Percentiles rank a stretch among this genome's conserved stretches.
phyloP scores from a whole-genome alignment of 164 flowering plant species.

The Vitis labrusca region DNA sequence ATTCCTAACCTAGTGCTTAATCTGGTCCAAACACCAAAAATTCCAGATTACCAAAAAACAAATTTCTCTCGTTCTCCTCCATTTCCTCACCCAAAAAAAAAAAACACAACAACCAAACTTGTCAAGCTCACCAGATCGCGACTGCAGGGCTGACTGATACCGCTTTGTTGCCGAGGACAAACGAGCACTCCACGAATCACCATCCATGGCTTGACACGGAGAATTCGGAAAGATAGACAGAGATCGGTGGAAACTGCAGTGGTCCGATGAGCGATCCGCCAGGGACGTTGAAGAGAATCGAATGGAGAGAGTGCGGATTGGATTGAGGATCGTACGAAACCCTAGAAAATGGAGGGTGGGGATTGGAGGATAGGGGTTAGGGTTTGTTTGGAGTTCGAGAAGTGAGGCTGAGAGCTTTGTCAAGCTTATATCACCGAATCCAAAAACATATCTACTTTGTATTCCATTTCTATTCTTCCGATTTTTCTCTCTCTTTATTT shows the following conservation, averaged over 20 bases:
- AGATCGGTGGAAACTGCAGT: too few relatives aligned
- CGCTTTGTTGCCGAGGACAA: slow-evolving; percentile 56
- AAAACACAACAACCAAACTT: neutral
- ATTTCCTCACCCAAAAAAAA: neutral
- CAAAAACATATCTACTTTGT: too few relatives aligned
- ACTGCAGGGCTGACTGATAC: slow-evolving; percentile 57
- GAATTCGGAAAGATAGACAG: neutral
- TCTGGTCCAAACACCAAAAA: too few relatives aligned
- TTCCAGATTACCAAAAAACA: neutral
- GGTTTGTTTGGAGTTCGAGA: slow-evolving; percentile 5
- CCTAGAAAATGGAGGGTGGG: slow-evolving; percentile 5
- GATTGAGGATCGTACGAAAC: neutral
- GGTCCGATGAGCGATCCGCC: too few relatives aligned
- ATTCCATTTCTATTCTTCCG: too few relatives aligned
- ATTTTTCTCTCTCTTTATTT: too few relatives aligned
- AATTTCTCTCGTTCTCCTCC: neutral
- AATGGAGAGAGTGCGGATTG: too few relatives aligned
- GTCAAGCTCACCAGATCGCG: slow-evolving; percentile 54
- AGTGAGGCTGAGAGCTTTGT: slow-evolving; percentile 1
- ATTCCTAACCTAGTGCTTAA: too few relatives aligned
- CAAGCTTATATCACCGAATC: neutral
- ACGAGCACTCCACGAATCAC: slow-evolving; percentile 68
- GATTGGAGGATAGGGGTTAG: neutral
- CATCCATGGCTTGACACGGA: slow-evolving; percentile 39
- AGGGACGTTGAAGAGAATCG: too few relatives aligned